phyloP scores from a whole-genome alignment of 768 basidiomycete genomes.

The Mycena indigotica region DNA sequence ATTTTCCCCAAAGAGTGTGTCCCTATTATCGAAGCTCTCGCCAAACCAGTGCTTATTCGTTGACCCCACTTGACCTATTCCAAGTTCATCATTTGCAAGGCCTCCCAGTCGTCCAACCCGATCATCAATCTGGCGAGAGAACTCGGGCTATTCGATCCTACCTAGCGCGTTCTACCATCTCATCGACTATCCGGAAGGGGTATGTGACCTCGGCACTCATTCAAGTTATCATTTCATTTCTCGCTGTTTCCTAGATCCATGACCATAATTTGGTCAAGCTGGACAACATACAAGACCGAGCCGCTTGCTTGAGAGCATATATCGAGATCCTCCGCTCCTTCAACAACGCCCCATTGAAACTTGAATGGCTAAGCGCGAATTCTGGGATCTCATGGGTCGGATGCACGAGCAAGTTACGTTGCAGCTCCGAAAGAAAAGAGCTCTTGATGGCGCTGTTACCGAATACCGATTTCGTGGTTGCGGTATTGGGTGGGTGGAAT shows the following conservation, averaged over 20 bases:
- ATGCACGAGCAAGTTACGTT: too few relatives aligned
- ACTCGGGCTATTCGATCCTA: neutral
- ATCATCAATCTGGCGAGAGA: neutral
- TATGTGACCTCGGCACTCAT: neutral
- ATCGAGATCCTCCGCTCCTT: too few relatives aligned
- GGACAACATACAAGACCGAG: too few relatives aligned
- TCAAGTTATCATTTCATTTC: neutral
- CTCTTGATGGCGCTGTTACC: too few relatives aligned
- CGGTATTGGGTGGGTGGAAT: too few relatives aligned
- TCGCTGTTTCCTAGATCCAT: neutral
- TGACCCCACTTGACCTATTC: neutral
- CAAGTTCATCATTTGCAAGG: neutral
- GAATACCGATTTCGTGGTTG: too few relatives aligned
- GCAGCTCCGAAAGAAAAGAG: too few relatives aligned
- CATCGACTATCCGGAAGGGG: neutral
- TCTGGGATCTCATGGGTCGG: too few relatives aligned
- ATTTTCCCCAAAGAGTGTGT: neutral
- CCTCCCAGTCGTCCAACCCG: neutral
- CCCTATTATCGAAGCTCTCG: neutral
- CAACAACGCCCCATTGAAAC: too few relatives aligned
- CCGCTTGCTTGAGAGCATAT: too few relatives aligned
- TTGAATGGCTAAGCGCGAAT: too few relatives aligned
- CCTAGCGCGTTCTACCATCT: neutral
- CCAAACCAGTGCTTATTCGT: neutral
- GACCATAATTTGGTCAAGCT: neutral